A percentile compares a stretch with the other conserved stretches of the same genome.
Evolutionary conservation across 2,329 filamentous ascomycete species (phyloP).

Genomic region (Teratosphaeria epicoccoides): DNA sequence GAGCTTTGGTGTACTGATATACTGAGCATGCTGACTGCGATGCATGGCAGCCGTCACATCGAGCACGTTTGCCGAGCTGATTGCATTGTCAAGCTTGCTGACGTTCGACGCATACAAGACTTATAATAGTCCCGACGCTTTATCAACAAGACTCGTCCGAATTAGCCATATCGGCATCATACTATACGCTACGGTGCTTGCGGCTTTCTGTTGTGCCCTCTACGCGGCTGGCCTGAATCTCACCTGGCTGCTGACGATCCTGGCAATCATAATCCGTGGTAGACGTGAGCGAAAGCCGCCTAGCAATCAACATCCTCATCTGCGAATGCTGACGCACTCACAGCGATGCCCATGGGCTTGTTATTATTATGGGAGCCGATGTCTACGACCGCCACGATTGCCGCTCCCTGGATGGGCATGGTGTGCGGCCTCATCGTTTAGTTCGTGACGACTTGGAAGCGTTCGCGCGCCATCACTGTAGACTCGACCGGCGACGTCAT

Average conservation of each 20-base stretch:
- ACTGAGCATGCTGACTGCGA: slow-evolving; percentile 9
- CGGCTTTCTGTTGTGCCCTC: slow-evolving; percentile 29
- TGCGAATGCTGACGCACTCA: background rate
- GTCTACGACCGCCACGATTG: slow-evolving; percentile 35
- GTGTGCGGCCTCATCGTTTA: slow-evolving; percentile 35
- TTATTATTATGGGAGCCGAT: slow-evolving; percentile 38
- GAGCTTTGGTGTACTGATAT: background rate
- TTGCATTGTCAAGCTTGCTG: slow-evolving; percentile 30
- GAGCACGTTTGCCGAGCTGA: slow-evolving; percentile 29
- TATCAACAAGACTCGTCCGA: slow-evolving; percentile 28
- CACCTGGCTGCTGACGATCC: slow-evolving; percentile 30
- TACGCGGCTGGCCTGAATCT: slow-evolving; percentile 32
- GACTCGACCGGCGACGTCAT: slow-evolving; percentile 29
- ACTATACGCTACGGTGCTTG: slow-evolving; percentile 31
- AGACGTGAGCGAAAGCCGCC: slow-evolving; percentile 22
- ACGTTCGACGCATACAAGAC: slow-evolving; percentile 37
- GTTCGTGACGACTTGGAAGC: slow-evolving; percentile 27
- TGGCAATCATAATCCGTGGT: slow-evolving; percentile 34
- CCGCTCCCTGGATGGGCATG: slow-evolving; percentile 38
- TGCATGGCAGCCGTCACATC: slow-evolving; percentile 19
- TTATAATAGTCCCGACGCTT: slow-evolving; percentile 30
- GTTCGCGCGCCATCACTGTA: slow-evolving; percentile 31
- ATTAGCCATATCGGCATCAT: slow-evolving; percentile 32
- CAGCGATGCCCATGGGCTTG: slow-evolving; percentile 31
- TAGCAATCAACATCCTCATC: background rate